phyloP scores from a whole-genome alignment of 202 grass and related monocot genomes.

The Carex sylvatica region DNA sequence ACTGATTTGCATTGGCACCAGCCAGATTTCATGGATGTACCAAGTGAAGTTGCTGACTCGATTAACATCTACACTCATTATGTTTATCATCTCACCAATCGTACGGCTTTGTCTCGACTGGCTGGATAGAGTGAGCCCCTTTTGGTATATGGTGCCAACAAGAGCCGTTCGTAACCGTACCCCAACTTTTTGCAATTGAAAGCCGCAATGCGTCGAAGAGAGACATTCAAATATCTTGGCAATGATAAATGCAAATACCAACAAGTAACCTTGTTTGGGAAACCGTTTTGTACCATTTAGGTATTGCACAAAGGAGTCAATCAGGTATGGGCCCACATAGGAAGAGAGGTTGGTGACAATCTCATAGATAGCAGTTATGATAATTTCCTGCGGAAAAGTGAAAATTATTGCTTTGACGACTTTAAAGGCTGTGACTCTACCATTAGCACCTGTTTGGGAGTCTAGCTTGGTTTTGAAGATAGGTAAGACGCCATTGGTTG shows the following conservation, averaged over 20 bases:
- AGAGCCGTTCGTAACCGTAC: constrained; percentile 44
- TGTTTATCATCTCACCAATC: constrained; percentile 82
- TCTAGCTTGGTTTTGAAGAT: constrained; percentile 59
- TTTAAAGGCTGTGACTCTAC: constrained; percentile 50
- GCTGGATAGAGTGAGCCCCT: constrained; percentile 63
- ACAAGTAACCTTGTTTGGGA: constrained; percentile 48
- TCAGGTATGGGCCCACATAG: constrained; percentile 84
- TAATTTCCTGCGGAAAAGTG: constrained; percentile 48
- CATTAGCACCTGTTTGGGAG: constrained; percentile 1
- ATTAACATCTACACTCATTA: constrained; percentile 62
- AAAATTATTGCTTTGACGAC: constrained; percentile 61
- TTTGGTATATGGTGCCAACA: constrained; percentile 62
- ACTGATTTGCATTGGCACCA: constrained; percentile 59
- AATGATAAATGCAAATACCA: constrained; percentile 52
- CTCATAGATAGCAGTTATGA: constrained; percentile 55
- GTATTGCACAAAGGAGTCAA: constrained; percentile 77
- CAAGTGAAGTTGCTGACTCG: constrained; percentile 46
- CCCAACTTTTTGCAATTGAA: constrained; percentile 54
- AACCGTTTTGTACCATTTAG: constrained; percentile 49
- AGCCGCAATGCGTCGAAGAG: constrained; percentile 51
- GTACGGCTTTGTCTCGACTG: constrained; percentile 60
- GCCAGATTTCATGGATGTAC: constrained; percentile 72
- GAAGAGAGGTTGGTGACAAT: constrained; percentile 54
- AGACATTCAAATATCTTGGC: constrained; percentile 73
- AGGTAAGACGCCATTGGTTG: constrained; percentile 44